A percentile compares a stretch with the other conserved stretches of the same genome.
phyloP scores from a whole-genome alignment of 78 protist genomes.

The Andalucia godoyi region DNA sequence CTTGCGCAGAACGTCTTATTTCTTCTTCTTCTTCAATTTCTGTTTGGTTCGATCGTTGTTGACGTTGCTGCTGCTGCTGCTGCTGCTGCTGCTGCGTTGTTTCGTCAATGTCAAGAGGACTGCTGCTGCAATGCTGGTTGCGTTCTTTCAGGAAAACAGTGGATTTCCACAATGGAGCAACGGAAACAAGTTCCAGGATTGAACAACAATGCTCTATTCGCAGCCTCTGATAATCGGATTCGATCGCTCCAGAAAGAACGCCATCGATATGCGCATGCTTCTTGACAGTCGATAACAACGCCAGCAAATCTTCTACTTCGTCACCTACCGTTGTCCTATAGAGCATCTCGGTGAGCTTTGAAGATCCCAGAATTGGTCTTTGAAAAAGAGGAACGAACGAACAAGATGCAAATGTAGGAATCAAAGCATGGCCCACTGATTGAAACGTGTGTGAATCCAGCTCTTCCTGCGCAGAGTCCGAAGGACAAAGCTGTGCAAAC shows the following conservation, averaged over 20 bases:
- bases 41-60: no score
- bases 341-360: conserved; percentile 3
- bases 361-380: conserved; percentile 11
- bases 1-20: no score
- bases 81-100: no score
- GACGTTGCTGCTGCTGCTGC: no score
- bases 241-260: conserved; percentile 86
- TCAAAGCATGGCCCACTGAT: conserved; percentile 68
- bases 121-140: no score
- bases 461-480: conserved; percentile 43
- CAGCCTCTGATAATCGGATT: conserved; percentile 81
- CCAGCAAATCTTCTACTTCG: conserved; percentile 80
- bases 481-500: conserved; percentile 74
- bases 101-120: no score
- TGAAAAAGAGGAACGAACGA: conserved; percentile 60
- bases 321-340: conserved; percentile 41
- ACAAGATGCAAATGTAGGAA: conserved; percentile 36
- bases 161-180: conserved; percentile 77
- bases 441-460: conserved; percentile 88
- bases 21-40: no score
- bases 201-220: conserved; percentile 80
- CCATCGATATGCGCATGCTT: conserved; percentile 53
- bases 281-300: conserved; percentile 28
- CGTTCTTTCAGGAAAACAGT: no score
- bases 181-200: conserved; percentile 58